Evolutionary conservation across 768 basidiomycete genomes (phyloP).

Genomic region (Phaffia tasmanica): DNA sequence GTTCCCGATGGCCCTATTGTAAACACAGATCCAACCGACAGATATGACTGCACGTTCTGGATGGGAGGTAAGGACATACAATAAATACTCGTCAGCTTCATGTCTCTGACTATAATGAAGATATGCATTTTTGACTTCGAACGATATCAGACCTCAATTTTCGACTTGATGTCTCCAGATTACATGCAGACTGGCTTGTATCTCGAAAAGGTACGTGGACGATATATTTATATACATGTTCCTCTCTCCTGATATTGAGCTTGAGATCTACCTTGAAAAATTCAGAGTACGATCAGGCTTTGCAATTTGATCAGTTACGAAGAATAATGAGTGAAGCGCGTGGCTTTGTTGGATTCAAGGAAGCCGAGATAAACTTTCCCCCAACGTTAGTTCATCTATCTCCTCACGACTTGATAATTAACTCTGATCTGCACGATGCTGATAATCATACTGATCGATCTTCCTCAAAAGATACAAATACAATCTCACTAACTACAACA

Average conservation of each 20-base stretch:
- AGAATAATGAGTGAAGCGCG: slow-evolving; percentile 17
- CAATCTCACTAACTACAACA: slow-evolving; percentile 16
- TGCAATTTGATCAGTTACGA: slow-evolving; percentile 24
- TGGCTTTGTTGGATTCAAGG: slow-evolving; percentile 24
- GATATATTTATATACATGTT: too few relatives aligned
- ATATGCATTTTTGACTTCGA: not conserved
- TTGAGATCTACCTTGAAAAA: not conserved
- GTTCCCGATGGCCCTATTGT: not conserved
- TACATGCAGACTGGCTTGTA: slow-evolving; percentile 27
- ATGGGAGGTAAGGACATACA: not conserved
- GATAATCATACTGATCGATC: not conserved
- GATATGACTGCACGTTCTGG: slow-evolving; percentile 24
- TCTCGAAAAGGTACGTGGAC: slow-evolving; percentile 6
- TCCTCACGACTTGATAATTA: not conserved
- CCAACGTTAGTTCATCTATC: slow-evolving; percentile 13
- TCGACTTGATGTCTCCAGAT: slow-evolving; percentile 19
- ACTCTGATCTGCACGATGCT: not conserved
- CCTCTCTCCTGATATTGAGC: not conserved
- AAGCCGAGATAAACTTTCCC: slow-evolving; percentile 21
- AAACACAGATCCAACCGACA: slow-evolving; percentile 19
- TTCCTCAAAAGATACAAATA: slow-evolving; percentile 17
- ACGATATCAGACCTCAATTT: slow-evolving; percentile 19
- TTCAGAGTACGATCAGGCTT: slow-evolving; percentile 20
- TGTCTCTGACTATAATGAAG: not conserved
- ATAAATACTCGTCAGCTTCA: too few relatives aligned